Evolutionary conservation across 2,329 filamentous ascomycete genomes (phyloP), one percentile per base, ranked within the genome.

Genomic region (Pseudogymnoascus sp.): DNA sequence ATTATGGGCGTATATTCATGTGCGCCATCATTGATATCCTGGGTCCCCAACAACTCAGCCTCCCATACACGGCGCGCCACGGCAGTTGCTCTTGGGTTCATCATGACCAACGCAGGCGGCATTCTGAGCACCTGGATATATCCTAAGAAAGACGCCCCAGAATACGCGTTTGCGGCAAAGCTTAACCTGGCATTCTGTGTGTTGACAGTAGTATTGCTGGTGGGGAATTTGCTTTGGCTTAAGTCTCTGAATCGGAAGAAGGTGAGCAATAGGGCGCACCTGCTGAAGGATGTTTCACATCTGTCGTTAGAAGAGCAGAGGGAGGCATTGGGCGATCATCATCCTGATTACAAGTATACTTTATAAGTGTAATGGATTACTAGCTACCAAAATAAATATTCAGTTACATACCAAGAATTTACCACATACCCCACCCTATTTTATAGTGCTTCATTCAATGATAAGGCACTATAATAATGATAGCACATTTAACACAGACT

Each of bases 121-220:
- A 58, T 58, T 58, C 57, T 58, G 18, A 58, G 57, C 57, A 58
- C 57, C 28, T 58, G 57, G 57, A 58, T 58, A 36, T 58, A 58
- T 58, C 57, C 54, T 12, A 54, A 54, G 47, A 54, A 33, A 54
- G 47, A 54, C 11, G 47, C 47, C 3, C 47, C 47, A 18, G 2
- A 54, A 33, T 54, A 54, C n/a, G 47, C n/a, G n/a, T 54, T 54
- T 11, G 47, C 47, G 6, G 47, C 47, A 33, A 54, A 54, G 6
- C 47, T 54, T 9, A 54, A 54, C n/a, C 5, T 54, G 9, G 30
- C 47, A 14, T 54, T 54, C 25, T 54, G 47, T 14, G 47, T 54
- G 18, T 25, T 54, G n/a, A 54, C 47, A n/a, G 28, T 54, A 18
- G 47, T 7, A 54, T 33, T 54, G 47, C 47, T 54, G 6, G 16